Evolutionary conservation across 306 rosid species (phyloP).

Genomic region (Fragaria iinumae): DNA sequence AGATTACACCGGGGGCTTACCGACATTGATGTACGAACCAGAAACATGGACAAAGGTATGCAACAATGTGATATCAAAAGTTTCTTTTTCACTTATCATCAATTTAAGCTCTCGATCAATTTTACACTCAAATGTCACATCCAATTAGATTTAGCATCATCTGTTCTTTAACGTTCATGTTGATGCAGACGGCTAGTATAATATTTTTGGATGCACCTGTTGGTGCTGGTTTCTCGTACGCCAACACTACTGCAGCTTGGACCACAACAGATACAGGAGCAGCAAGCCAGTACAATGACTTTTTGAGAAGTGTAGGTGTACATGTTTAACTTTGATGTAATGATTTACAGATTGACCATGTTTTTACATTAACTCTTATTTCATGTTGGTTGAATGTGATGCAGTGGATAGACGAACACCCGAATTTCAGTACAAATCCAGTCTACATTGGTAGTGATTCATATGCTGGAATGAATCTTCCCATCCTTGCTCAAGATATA

Average conservation of each 20-base stretch:
- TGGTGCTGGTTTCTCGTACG: constrained; percentile 26
- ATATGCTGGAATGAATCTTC: constrained; percentile 27
- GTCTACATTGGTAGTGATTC: constrained; percentile 30
- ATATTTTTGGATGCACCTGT: constrained; percentile 28
- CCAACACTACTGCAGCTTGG: constrained; percentile 7
- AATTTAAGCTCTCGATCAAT: not conserved
- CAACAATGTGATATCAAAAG: not conserved
- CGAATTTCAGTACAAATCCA: constrained; percentile 16
- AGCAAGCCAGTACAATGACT: constrained; percentile 12
- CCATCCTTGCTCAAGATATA: constrained; percentile 28
- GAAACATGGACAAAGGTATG: constrained; percentile 22
- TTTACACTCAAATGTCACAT: not conserved
- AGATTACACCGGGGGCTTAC: constrained; percentile 23
- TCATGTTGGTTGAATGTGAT: not conserved
- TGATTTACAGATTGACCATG: not conserved
- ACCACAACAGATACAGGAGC: constrained; percentile 18
- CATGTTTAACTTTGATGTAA: not conserved
- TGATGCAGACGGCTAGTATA: constrained; percentile 24
- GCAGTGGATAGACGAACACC: constrained; percentile 26
- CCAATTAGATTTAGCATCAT: not conserved
- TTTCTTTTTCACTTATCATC: not conserved
- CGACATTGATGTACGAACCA: constrained; percentile 19
- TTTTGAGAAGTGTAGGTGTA: constrained; percentile 21
- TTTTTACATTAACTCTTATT: not conserved
- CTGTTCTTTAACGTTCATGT: not conserved